These are phyloP conservation scores for Tylopilus rubrobrunneus DNA, from an alignment of 768 basidiomycete species.

Conservation along the genomic window DNA sequence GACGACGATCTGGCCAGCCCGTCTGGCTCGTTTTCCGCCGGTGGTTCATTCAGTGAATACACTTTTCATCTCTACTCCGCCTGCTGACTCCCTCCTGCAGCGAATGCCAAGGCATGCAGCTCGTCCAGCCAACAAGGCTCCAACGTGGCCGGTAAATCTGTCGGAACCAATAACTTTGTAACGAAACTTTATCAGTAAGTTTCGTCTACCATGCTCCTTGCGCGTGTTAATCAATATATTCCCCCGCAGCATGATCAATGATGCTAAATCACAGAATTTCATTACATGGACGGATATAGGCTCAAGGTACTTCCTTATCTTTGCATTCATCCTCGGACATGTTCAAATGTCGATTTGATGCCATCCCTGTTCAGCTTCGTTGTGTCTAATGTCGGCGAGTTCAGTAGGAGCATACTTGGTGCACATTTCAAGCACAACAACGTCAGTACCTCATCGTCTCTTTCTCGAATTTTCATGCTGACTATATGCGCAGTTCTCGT, in stretches of 20 bases:
- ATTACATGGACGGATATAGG: conserved; percentile 83
- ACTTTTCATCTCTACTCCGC: background rate
- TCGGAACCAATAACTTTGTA: conserved; percentile 77
- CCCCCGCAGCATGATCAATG: conserved; percentile 73
- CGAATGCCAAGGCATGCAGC: conserved; percentile 12
- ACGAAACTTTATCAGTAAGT: conserved; percentile 84
- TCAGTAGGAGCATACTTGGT: conserved; percentile 79
- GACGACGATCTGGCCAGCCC: conserved; percentile 25
- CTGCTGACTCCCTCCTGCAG: background rate
- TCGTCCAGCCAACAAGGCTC: conserved; percentile 35
- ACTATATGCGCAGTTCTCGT: conserved; percentile 64
- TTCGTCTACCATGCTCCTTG: background rate
- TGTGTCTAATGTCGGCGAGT: conserved; percentile 82
- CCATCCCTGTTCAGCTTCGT: conserved; percentile 50
- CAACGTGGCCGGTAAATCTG: conserved; percentile 61
- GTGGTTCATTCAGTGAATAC: conserved; percentile 9
- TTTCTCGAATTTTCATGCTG: conserved; percentile 4
- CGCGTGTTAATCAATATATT: background rate
- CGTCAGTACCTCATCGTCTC: conserved; percentile 41
- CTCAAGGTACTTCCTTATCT: conserved; percentile 42
- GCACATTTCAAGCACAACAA: conserved; percentile 91
- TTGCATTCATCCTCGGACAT: background rate
- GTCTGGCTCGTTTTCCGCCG: conserved; percentile 11
- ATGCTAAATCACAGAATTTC: conserved; percentile 73
- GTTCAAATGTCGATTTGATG: background rate